These are phyloP conservation scores for Digitaria exilis DNA, from an alignment of 202 grass and related monocot species.

Conservation along the genomic window DNA sequence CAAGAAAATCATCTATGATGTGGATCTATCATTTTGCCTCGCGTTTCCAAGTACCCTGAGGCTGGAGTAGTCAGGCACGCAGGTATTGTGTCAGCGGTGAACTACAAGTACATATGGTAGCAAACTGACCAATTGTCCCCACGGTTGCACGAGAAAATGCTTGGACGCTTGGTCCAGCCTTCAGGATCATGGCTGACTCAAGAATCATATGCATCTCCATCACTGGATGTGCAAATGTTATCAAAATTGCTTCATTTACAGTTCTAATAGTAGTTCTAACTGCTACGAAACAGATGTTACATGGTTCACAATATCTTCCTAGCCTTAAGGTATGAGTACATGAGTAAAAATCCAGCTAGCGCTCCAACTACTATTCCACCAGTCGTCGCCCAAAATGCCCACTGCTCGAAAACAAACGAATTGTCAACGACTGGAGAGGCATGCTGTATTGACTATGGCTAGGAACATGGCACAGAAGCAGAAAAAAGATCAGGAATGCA, in stretches of 20 bases:
- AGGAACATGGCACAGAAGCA: constrained; percentile 24
- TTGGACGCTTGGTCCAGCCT: not conserved
- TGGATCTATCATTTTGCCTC: too few species aligned
- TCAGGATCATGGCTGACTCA: not conserved
- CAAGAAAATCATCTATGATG: too few species aligned
- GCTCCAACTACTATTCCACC: constrained; percentile 88
- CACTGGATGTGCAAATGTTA: not conserved
- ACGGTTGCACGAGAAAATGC: not conserved
- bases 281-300: not conserved
- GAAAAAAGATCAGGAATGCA: constrained; percentile 25
- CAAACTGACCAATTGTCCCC: not conserved
- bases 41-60: too few species aligned
- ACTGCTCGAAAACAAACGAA: constrained; percentile 67
- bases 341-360: constrained; percentile 73
- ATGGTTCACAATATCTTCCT: constrained; percentile 76
- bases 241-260: constrained; percentile 59
- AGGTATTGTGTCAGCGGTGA: not conserved
- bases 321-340: constrained; percentile 82
- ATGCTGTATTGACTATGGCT: constrained; percentile 4
- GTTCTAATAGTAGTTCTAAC: constrained; percentile 9
- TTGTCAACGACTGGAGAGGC: constrained; percentile 20
- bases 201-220: not conserved
- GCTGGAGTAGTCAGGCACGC: too few species aligned
- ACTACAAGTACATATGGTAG: not conserved
- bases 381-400: constrained; percentile 87